phyloP scores from a whole-genome alignment of 352 stramenopile species.

The Elongisporangium undulatum region DNA sequence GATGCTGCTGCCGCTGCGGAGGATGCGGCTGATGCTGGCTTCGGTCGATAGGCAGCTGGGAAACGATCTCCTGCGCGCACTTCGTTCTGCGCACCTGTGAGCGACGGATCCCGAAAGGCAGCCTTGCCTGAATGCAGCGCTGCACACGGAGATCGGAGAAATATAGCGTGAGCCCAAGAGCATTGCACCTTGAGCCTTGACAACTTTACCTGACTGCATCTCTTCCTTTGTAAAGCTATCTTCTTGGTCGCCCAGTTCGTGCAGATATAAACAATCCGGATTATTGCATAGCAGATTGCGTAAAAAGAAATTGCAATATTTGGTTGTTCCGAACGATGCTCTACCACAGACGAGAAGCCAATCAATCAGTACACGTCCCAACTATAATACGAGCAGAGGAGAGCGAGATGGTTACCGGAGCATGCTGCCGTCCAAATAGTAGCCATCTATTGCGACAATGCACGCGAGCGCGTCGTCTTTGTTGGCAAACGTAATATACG shows the following conservation, averaged over 20 bases:
- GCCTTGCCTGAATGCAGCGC: constrained; percentile 72
- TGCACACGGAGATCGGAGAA: constrained; percentile 9
- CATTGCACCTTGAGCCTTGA: constrained; percentile 4
- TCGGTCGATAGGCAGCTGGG: constrained; percentile 34
- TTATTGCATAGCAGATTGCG: constrained; percentile 91
- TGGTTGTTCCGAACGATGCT: constrained; percentile 93
- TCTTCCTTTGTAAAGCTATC: constrained; percentile 95
- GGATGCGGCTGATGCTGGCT: constrained; percentile 1
- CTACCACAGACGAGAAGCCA: constrained; percentile 17
- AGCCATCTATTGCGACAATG: constrained; percentile 91
- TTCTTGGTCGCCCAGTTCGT: constrained; percentile 89
- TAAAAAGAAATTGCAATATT: constrained; percentile 96
- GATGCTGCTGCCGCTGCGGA: constrained; percentile 10
- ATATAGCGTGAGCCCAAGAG: constrained; percentile 6
- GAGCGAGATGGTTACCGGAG: constrained; percentile 31
- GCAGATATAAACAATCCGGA: constrained; percentile 92
- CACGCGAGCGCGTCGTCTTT: constrained; percentile 89
- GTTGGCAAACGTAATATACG: constrained; percentile 92
- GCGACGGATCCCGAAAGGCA: constrained; percentile 58
- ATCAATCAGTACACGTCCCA: constrained; percentile 1
- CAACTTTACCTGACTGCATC: constrained; percentile 72
- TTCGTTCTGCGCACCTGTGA: constrained; percentile 32
- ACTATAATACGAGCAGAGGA: background rate
- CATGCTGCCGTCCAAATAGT: constrained; percentile 76
- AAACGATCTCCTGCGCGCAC: constrained; percentile 54